phyloP scores from a whole-genome alignment of 177 flowering plant species.

The Telopea speciosissima region DNA sequence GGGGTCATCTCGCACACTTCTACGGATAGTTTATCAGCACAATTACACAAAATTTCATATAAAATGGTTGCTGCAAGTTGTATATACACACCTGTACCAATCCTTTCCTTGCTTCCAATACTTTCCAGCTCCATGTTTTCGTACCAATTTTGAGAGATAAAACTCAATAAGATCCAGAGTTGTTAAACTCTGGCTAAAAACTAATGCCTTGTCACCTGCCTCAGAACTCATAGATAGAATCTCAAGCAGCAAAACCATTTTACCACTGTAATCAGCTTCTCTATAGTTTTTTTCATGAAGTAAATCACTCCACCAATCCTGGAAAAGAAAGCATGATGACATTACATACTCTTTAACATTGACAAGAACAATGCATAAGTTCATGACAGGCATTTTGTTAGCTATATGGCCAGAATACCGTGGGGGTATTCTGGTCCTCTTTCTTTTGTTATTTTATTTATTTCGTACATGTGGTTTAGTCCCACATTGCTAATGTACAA shows the following conservation, averaged over 20 bases:
- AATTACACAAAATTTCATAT: too few species aligned
- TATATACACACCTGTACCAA: constrained; percentile 81
- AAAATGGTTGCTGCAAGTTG: background rate
- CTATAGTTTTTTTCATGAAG: constrained; percentile 48
- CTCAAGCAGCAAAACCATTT: constrained; percentile 91
- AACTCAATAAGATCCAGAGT: constrained; percentile 87
- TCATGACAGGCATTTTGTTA: too few species aligned
- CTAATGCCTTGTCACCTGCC: constrained; percentile 80
- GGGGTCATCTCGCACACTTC: too few species aligned
- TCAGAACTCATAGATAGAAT: constrained; percentile 68
- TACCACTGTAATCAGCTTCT: constrained; percentile 80
- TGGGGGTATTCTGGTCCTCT: too few species aligned
- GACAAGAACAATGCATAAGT: too few species aligned
- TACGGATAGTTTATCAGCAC: too few species aligned
- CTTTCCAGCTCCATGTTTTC: constrained; percentile 54
- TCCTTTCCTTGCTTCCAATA: constrained; percentile 88
- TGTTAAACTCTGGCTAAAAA: constrained; percentile 87
- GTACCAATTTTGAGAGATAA: constrained; percentile 69
- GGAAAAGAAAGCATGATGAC: constrained; percentile 9
- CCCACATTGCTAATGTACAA: too few species aligned
- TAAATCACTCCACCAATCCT: constrained; percentile 95
- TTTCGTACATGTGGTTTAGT: too few species aligned
- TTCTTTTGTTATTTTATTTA: too few species aligned
- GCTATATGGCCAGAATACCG: too few species aligned
- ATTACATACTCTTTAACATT: background rate